A percentile compares a stretch with the other conserved stretches of the same genome.
phyloP scores from a whole-genome alignment of 371 early-diverging fungal genomes.

The Catenaria anguillulae region DNA sequence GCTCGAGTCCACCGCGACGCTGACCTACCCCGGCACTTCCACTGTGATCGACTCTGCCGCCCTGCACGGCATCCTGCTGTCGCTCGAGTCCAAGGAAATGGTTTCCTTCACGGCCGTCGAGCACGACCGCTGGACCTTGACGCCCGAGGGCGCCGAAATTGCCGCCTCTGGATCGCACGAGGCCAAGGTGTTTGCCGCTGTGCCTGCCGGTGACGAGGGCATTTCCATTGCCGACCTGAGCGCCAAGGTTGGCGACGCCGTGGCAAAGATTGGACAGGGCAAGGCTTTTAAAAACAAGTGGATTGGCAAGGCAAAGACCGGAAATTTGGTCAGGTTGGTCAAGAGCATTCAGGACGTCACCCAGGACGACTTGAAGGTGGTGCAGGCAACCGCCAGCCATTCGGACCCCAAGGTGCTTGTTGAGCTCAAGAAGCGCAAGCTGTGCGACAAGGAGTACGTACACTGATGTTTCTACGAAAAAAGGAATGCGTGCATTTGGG shows the following conservation, averaged over 20 bases:
- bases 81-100: slow-evolving; percentile 79
- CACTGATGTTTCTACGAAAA: too few relatives aligned
- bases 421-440: slow-evolving; percentile 78
- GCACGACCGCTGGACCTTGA: slow-evolving; percentile 60
- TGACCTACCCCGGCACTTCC: slow-evolving; percentile 30
- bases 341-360: slow-evolving; percentile 72
- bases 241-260: slow-evolving; percentile 28
- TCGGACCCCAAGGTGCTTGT: slow-evolving; percentile 48
- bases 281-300: slow-evolving; percentile 93
- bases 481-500: too few relatives aligned
- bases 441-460: slow-evolving; percentile 55
- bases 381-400: slow-evolving; percentile 48
- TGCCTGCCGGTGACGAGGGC: slow-evolving; percentile 66
- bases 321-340: slow-evolving; percentile 43
- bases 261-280: slow-evolving; percentile 83
- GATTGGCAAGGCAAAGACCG: slow-evolving; percentile 61
- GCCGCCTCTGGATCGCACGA: slow-evolving; percentile 82
- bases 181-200: slow-evolving; percentile 77
- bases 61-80: slow-evolving; percentile 70
- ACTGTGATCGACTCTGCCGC: slow-evolving; percentile 45
- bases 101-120: slow-evolving; percentile 65
- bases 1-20: slow-evolving; percentile 45
- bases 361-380: slow-evolving; percentile 49
- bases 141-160: slow-evolving; percentile 72
- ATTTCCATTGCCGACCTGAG: slow-evolving; percentile 58